phyloP scores from a whole-genome alignment of 768 basidiomycete species.

The Auricularia heimuer region DNA sequence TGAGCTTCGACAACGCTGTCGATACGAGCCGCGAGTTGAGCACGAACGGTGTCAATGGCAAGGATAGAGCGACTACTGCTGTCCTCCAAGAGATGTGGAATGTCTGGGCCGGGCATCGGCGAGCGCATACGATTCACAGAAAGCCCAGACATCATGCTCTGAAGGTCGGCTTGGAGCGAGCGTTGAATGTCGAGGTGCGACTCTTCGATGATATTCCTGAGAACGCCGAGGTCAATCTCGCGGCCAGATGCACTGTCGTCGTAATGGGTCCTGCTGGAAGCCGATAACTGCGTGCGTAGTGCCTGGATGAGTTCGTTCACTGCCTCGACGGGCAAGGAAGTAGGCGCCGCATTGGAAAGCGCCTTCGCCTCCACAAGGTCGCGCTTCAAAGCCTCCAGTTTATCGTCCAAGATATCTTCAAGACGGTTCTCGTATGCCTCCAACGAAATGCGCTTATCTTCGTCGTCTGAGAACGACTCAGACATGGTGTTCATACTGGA shows the following conservation, averaged over 20 bases:
- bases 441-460: slow-evolving; percentile 20
- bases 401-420: slow-evolving; percentile 58
- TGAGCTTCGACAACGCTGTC: slow-evolving; percentile 36
- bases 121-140: slow-evolving; percentile 1
- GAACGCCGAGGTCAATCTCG: not conserved
- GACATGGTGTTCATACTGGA: not conserved
- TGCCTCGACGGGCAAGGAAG: slow-evolving; percentile 41
- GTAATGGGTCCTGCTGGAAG: not conserved
- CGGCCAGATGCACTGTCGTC: not conserved
- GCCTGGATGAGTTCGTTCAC: slow-evolving; percentile 53
- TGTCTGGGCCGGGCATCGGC: slow-evolving; percentile 9
- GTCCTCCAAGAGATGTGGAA: slow-evolving; percentile 39
- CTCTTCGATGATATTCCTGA: not conserved
- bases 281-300: slow-evolving; percentile 49
- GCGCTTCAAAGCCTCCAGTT: slow-evolving; percentile 33
- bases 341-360: slow-evolving; percentile 2
- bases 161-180: slow-evolving; percentile 11
- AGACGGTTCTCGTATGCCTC: slow-evolving; percentile 54
- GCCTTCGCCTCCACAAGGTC: slow-evolving; percentile 9
- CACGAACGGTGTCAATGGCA: slow-evolving; percentile 51
- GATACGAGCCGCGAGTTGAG: slow-evolving; percentile 45
- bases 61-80: slow-evolving; percentile 45
- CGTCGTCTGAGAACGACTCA: not conserved
- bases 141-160: slow-evolving; percentile 1
- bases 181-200: slow-evolving; percentile 3